Evolutionary conservation across 176 grass and related monocot genomes (phyloP).

Genomic region (Musa itinerans): DNA sequence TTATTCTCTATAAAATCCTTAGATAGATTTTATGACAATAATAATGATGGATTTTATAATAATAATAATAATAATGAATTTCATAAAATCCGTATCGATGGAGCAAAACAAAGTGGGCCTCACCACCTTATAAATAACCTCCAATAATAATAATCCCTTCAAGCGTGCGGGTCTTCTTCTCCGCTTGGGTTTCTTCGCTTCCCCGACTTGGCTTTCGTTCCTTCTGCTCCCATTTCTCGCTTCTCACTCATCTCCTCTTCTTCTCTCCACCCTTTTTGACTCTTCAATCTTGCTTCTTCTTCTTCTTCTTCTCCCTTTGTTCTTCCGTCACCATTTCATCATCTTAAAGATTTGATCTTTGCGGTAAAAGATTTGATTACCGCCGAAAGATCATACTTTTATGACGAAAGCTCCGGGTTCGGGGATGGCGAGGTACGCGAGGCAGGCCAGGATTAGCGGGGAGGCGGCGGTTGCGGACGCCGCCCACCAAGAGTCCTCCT

Average conservation of each 20-base stretch:
- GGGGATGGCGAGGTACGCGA: conserved; percentile 3
- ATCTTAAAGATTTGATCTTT: no score
- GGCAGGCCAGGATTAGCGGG: conserved; percentile 7
- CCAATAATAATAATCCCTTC: not conserved
- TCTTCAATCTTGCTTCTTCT: no score
- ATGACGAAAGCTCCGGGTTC: not conserved
- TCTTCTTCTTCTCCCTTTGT: no score
- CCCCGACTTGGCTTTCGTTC: not conserved
- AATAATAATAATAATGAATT: no score
- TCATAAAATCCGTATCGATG: no score
- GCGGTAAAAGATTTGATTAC: no score
- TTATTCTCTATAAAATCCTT: no score
- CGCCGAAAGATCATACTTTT: not conserved
- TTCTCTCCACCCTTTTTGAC: not conserved
- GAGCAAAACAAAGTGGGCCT: no score
- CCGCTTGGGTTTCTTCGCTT: not conserved
- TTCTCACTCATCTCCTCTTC: not conserved
- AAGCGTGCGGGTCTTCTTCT: not conserved
- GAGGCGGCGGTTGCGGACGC: conserved; percentile 19
- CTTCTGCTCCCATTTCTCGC: not conserved
- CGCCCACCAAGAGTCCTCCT: not conserved
- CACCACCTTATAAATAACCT: no score
- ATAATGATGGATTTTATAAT: no score
- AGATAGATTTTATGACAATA: no score
- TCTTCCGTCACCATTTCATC: no score